A percentile compares a stretch with the other conserved stretches of the same genome.
phyloP scores from a whole-genome alignment of 805 yeast species.

The Zygoascus tannicola region DNA sequence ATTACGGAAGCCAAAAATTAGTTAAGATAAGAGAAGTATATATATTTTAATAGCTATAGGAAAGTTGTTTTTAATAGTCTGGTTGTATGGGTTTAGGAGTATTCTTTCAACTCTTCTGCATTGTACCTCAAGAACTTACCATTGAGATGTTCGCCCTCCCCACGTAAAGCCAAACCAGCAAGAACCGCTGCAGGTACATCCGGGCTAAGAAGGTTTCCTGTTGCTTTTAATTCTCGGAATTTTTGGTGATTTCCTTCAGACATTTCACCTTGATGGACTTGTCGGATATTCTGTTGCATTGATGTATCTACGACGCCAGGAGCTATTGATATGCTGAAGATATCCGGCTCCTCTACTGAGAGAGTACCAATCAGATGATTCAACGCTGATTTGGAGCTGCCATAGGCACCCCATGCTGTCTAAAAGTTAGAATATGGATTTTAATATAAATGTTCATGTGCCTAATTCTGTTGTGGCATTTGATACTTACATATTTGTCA shows the following conservation, averaged over 20 bases:
- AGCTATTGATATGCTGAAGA: constrained; percentile 65
- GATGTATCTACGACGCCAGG: constrained; percentile 92
- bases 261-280: constrained; percentile 15
- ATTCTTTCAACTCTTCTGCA: constrained; percentile 15
- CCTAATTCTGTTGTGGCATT: background rate
- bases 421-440: constrained; percentile 11
- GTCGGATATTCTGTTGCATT: constrained; percentile 80
- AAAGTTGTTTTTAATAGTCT: no score
- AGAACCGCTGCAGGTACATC: constrained; percentile 62
- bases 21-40: no score
- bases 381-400: constrained; percentile 84
- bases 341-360: constrained; percentile 54
- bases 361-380: constrained; percentile 64
- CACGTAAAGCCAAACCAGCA: constrained; percentile 54
- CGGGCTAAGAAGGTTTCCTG: constrained; percentile 54
- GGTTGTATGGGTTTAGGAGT: constrained; percentile 2
- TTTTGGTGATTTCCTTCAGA: constrained; percentile 40
- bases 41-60: no score
- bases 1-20: no score
- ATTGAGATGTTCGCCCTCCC: constrained; percentile 46
- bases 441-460: background rate
- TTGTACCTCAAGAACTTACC: constrained; percentile 60
- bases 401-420: constrained; percentile 86
- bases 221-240: constrained; percentile 54
- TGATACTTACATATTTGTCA: constrained; percentile 34